Evolutionary conservation across 83 land plant species (phyloP), one percentile per base, ranked within the genome.

Genomic region (Larix sibirica): DNA sequence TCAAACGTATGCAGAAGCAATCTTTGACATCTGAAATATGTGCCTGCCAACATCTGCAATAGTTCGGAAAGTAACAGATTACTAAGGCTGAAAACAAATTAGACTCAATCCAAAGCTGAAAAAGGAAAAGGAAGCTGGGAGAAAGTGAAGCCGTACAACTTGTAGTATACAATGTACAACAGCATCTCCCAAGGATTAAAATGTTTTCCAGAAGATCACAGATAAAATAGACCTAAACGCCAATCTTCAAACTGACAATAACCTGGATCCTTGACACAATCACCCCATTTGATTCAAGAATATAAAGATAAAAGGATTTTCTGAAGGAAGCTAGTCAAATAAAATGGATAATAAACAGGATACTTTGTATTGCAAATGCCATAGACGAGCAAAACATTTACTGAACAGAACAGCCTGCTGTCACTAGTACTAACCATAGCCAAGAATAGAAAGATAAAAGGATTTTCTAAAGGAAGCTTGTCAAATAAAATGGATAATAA

Each of bases 341-440:
- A 54, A 78, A 21, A 54, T 3, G 14, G 10, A 31, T 36, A 21
- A 36, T 60, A 67, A 79, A 2, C 33, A 1, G 36, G 9, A 78
- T 18, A 78, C 17, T 50, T 10, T 50, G 56, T 12, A 50, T 10
- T 50, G 56, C 56, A 50, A 50, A 50, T 50, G 56, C 12, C 12
- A 50, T 50, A 10, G 56, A 50, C 12, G 2, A 50, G 56, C 13
- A 50, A 50, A 50, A 50, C 56, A 50, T 50, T 50, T 50, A 50
- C 56, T 50, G 56, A 50, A 50, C 56, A 31, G 14, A 33, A 54
- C 36, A 14, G 31, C 59, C 36, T 24, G 17, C 64, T 21, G 6
- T 4, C 58, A 50, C 76, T 36, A 4, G 67, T 66, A 81, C 84
- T 23, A 81, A 93, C 99, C 99, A 86, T 90, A 14, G 99, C 95